Base-by-base conservation (phyloP, 331 rosid genomes). In the Quercus tomentella region DNA sequence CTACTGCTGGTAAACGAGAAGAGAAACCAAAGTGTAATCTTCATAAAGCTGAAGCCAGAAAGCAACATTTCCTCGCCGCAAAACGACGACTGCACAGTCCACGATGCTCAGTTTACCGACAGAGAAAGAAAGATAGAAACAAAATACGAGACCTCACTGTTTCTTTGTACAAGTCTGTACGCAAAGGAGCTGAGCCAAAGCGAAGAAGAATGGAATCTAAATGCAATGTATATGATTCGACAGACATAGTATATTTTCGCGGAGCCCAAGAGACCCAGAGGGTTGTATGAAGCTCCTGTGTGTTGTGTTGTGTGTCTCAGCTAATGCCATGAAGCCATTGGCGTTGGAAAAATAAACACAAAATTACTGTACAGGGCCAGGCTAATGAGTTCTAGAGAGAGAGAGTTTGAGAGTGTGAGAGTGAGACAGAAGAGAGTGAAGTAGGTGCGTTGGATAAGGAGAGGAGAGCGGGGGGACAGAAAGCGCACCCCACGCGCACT, bases 31-130 rank as follows among this genome's bases (percentile, higher is more conserved):
- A 65, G 22, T 20, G 54, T 12, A 49, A 49, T 49, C 3, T 33
- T 14, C 52, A 20, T 67, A 80, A 57, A 65, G 78, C 74, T 81
- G 85, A 79, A 58, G 28, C 45, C 49, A 31, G 86, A 86, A 82
- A 86, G 88, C 86, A 86, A 86, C 88, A 31, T 22, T 7, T 81
- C 79, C 72, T 78, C 75, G 62, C 88, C 86, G 25, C 77, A 86
- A 78, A 80, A 75, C 87, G 82, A 89, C 76, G 87, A 65, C 25
- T 83, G 87, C 57, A 55, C 80, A 56, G 83, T 70, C 79, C 25
- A 15, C 58, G 49, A 55, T 16, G 17, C 28, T 68, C 43, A 49
- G 66, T 41, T 41, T 0, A 8, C 49, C 30, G 55, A 51, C 26
- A 35, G n/a, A 41, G 43, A 31, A 16, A 65, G 12, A 28, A 11